A percentile compares a stretch with the other conserved stretches of the same genome.
These are phyloP conservation scores for Clarkia xantiana DNA, from an alignment of 345 rosid genomes.

Conservation along the genomic window DNA sequence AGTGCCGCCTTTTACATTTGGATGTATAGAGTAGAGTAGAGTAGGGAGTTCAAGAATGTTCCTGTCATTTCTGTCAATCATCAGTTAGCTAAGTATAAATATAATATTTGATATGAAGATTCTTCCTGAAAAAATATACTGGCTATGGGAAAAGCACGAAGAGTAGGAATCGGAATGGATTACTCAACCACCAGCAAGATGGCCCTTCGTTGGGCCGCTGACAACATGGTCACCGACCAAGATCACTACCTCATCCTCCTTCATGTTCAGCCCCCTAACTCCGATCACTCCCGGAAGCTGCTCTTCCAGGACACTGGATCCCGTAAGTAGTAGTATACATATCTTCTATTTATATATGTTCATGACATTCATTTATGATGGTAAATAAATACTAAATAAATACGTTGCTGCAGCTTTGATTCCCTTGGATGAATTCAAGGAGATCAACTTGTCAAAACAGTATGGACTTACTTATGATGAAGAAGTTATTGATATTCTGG, in stretches of 20 bases:
- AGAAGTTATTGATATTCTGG: slow-evolving; percentile 26
- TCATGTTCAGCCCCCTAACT: slow-evolving; percentile 32
- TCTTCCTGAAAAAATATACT: too few species aligned
- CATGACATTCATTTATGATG: too few species aligned
- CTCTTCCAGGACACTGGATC: slow-evolving; percentile 39
- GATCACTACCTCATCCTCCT: slow-evolving; percentile 20
- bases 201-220: slow-evolving; percentile 33
- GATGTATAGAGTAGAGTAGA: too few species aligned
- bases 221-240: slow-evolving; percentile 18
- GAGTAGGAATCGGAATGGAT: slow-evolving; percentile 34
- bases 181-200: slow-evolving; percentile 32
- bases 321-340: slow-evolving; percentile 14
- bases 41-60: slow-evolving; percentile 7
- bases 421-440: slow-evolving; percentile 32
- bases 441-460: slow-evolving; percentile 28
- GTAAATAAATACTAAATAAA: background rate
- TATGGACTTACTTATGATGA: slow-evolving; percentile 28
- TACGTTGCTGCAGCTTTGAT: slow-evolving; percentile 41
- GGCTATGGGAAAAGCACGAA: slow-evolving; percentile 21
- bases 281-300: slow-evolving; percentile 35
- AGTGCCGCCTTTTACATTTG: too few species aligned
- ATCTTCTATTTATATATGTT: too few species aligned
- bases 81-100: too few species aligned
- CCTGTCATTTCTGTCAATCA: background rate
- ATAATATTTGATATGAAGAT: too few species aligned